These are phyloP conservation scores for Eucalyptus cloeziana DNA, from an alignment of 345 rosid species.

Conservation along the genomic window DNA sequence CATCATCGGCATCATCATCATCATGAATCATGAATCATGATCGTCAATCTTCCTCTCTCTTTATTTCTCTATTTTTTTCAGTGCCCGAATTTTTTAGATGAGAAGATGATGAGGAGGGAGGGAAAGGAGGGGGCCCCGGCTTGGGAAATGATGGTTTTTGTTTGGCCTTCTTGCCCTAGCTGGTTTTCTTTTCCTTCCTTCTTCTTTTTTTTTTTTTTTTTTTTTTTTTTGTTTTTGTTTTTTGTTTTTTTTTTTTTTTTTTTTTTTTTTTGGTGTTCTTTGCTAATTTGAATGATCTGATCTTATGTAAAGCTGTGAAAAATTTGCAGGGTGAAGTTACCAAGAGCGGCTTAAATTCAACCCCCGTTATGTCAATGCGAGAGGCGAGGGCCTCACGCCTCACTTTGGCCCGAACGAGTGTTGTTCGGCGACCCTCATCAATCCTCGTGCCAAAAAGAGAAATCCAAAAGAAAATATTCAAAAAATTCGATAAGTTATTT, in stretches of 20 bases:
- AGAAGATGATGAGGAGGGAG: background rate
- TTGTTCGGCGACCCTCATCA: fast-evolving
- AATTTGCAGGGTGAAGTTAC: background rate
- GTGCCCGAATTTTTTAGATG: background rate
- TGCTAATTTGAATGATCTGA: background rate
- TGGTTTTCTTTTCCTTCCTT: background rate
- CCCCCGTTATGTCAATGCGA: too few relatives aligned
- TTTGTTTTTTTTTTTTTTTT: background rate
- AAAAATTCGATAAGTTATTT: too few relatives aligned
- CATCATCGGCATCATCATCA: background rate
- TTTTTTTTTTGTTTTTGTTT: background rate
- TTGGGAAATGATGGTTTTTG: background rate
- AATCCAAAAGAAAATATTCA: too few relatives aligned
- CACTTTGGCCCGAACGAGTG: background rate
- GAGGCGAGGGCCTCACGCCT: too few relatives aligned
- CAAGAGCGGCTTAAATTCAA: too few relatives aligned
- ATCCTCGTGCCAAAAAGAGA: background rate
- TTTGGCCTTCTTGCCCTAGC: background rate
- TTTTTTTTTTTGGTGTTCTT: background rate
- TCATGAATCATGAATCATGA: background rate
- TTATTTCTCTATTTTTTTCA: background rate
- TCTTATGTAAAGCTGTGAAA: background rate
- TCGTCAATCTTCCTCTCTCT: background rate
- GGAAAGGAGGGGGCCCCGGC: background rate
- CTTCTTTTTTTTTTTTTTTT: background rate